phyloP scores from a whole-genome alignment of 805 yeast species.

The Candida ficus region DNA sequence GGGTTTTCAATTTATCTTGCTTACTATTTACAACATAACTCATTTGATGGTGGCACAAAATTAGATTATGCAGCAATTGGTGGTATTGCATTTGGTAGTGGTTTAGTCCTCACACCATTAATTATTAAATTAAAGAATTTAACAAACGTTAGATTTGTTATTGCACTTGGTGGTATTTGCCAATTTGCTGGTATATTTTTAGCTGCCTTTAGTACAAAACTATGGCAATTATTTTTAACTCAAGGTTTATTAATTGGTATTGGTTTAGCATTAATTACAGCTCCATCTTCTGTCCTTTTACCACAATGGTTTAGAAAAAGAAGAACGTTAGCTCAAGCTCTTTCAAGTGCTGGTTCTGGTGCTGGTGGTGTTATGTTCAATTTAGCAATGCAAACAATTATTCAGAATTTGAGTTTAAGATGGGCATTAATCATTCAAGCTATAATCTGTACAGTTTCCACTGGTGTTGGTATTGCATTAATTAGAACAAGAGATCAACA shows the following conservation, averaged over 20 bases:
- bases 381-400: constrained; percentile 25
- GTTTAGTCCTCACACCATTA: constrained; percentile 57
- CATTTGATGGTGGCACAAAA: constrained; percentile 47
- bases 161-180: constrained; percentile 42
- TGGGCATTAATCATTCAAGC: constrained; percentile 32
- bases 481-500: constrained; percentile 33
- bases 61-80: constrained; percentile 62
- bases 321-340: constrained; percentile 42
- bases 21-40: constrained; percentile 42
- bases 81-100: constrained; percentile 47
- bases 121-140: constrained; percentile 37
- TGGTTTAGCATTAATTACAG: constrained; percentile 32
- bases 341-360: constrained; percentile 36
- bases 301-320: constrained; percentile 67
- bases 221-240: constrained; percentile 64
- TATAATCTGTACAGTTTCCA: constrained; percentile 30
- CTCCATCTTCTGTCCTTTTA: constrained; percentile 51
- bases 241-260: constrained; percentile 61
- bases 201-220: constrained; percentile 50
- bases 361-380: constrained; percentile 39
- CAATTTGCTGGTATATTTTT: constrained; percentile 32
- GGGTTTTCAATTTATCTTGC: constrained; percentile 39
- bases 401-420: constrained; percentile 23
- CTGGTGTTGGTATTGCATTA: constrained; percentile 28
- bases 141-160: constrained; percentile 39